Conservation (phyloP, 768 basidiomycete genomes). For the Pisolithus albus region DNA sequence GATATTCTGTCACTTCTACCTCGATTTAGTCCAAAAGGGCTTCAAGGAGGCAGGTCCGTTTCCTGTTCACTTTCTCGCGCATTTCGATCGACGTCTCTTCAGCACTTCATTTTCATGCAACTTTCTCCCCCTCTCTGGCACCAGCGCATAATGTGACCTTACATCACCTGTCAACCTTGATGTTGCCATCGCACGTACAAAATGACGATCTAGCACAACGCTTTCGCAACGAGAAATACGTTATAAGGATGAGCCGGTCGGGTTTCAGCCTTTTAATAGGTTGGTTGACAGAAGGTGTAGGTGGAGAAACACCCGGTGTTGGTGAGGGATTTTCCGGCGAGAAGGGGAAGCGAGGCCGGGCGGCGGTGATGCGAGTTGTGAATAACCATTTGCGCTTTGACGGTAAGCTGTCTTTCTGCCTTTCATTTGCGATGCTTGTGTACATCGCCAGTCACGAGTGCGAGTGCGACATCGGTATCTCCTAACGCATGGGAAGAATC, state of each 20-base stretch:
- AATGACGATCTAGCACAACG: slow-evolving; percentile 77
- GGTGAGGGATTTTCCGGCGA: slow-evolving; percentile 78
- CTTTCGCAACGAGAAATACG: slow-evolving; percentile 87
- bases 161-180: slow-evolving; percentile 72
- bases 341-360: slow-evolving; percentile 76
- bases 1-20: slow-evolving; percentile 94
- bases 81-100: slow-evolving; percentile 6
- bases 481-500: slow-evolving; percentile 76
- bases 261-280: slow-evolving; percentile 89
- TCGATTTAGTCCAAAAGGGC: slow-evolving; percentile 87
- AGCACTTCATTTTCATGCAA: slow-evolving; percentile 72
- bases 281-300: slow-evolving; percentile 91
- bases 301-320: slow-evolving; percentile 77
- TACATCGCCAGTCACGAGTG: slow-evolving; percentile 52
- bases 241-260: slow-evolving; percentile 82
- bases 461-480: slow-evolving; percentile 57
- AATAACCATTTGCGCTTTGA: slow-evolving; percentile 91
- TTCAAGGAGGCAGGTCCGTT: slow-evolving; percentile 82
- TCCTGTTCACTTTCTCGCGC: neutral
- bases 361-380: slow-evolving; percentile 87
- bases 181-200: slow-evolving; percentile 77
- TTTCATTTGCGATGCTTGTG: slow-evolving; percentile 12
- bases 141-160: slow-evolving; percentile 61
- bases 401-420: slow-evolving; percentile 41
- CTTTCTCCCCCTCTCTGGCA: slow-evolving; percentile 62